Percentiles rank a stretch among this genome's conserved stretches.
phyloP scores from a whole-genome alignment of 768 basidiomycete genomes.

The Suillus clintonianus region DNA sequence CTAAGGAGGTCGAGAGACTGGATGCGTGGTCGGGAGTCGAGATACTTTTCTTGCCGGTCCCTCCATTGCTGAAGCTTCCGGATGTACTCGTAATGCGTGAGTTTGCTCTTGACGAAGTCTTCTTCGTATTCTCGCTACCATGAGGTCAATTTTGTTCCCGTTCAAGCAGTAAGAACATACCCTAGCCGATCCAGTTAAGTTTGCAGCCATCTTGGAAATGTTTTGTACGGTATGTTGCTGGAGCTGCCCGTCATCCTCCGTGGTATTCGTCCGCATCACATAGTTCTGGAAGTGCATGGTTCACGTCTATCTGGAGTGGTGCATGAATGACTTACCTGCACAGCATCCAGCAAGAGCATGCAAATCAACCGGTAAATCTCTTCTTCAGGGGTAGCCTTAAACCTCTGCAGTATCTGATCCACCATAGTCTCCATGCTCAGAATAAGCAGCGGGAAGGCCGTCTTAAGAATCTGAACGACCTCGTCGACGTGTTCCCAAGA shows the following conservation, averaged over 20 bases:
- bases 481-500: constrained; percentile 93
- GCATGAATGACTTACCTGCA: constrained; percentile 55
- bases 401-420: constrained; percentile 88
- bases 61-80: constrained; percentile 90
- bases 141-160: not conserved
- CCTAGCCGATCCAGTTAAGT: constrained; percentile 57
- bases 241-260: constrained; percentile 71
- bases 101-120: constrained; percentile 82
- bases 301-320: not conserved
- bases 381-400: constrained; percentile 89
- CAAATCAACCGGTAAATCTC: constrained; percentile 91
- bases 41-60: constrained; percentile 80
- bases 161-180: constrained; percentile 39
- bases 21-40: constrained; percentile 80
- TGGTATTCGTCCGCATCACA: constrained; percentile 60
- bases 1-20: constrained; percentile 86
- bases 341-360: constrained; percentile 84
- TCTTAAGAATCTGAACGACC: constrained; percentile 90
- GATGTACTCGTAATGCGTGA: constrained; percentile 85
- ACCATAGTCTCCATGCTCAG: constrained; percentile 96
- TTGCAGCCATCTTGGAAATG: constrained; percentile 59
- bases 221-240: constrained; percentile 55
- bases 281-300: constrained; percentile 52
- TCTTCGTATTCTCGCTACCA: constrained; percentile 84
- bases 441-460: constrained; percentile 91